Evolutionary conservation across 495 filamentous ascomycete genomes (phyloP), one percentile per base, ranked within the genome.

Genomic region (Aspergillus sclerotioniger): DNA sequence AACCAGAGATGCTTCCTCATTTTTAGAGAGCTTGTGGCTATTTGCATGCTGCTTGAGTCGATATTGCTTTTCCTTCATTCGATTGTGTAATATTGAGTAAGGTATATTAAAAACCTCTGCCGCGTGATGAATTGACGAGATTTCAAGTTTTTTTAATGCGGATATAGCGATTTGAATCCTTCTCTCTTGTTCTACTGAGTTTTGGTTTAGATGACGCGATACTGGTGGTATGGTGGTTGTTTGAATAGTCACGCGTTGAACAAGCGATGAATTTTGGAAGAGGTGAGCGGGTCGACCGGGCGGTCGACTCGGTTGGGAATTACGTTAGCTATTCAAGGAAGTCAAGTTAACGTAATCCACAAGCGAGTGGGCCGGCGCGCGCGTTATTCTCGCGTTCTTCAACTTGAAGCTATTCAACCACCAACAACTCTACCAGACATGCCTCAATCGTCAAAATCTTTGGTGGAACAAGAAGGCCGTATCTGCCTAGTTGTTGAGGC

Each of bases 1-100:
- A 49, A 68, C 29, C 61, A 74, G 70, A 20, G 60, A 60, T 45
- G 63, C 8, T 39, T 55, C 54, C 50, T 57, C 31, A 50, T 50
- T 57, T 50, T 44, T 16, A 49, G 44, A 37, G 47, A 78, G 64
- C 55, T 68, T 69, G 52, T 51, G 43, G 12, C 0, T 57, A 45
- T 63, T 71, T 8, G 45, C 49, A 25, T 39, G 57, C 12, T 13
- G 0, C 43, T 43, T 19, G n/a, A 53, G 47, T 5, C 54, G 54
- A 50, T 6, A 6, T 33, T 33, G 6, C 31, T 6, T 33, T n/a
- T 10, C 31, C 31, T 33, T 33, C 6, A 33, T 6, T 6, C 31
- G 31, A 6, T 6, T 10, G 31, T 33, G 31, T 33, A 33, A 10
- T 6, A 10, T 33, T 12, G 63, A 28, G 3, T n/a, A 6, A 56